Base-by-base conservation (phyloP, 2,329 filamentous ascomycete species). In the Podosphaera aphanis region DNA sequence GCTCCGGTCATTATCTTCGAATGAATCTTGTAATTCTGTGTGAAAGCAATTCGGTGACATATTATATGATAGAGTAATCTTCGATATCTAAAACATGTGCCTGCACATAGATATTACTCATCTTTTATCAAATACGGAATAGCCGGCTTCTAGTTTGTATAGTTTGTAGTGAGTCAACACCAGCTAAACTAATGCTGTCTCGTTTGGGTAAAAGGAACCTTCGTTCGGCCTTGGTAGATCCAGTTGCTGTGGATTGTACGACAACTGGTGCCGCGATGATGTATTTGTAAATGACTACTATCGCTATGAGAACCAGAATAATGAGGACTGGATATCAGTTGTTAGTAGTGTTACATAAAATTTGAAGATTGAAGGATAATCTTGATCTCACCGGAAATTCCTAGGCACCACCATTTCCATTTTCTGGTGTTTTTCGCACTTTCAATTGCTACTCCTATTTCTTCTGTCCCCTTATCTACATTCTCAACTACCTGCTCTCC, bases 401-500 rank as follows among this genome's bases (percentile, higher is more conserved):
- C 77, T 54, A 93, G 65, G 68, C 85, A 93, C 61, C 82, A 86
- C 86, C 85, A 94, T 80, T 94, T 94, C 84, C 56, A 57, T 47
- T 77, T 83, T 54, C 83, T 73, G 55, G 75, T 73, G 37, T 56
- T 54, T 60, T 79, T 71, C 7, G 88, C 88, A 54, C 83, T 93
- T 49, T 71, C 69, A 50, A 93, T 81, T 11, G 86, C 86, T n/a
- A 72, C 73, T 35, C 71, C 76, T 49, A 95, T 81, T 62, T 94
- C 76, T 51, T 75, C 71, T 58, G 90, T 94, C 52, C 79, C 88
- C 61, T 90, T 80, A 57, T 79, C 74, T 42, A 94, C 73, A 61
- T 95, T 83, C 48, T 80, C 76, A 43, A 82, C 75, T 35, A 90
- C 81, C 58, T 93, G 81, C 62, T 92, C 82, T 33, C 76, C 83